phyloP scores from a whole-genome alignment of 805 yeast genomes.

The fission yeast (Schizosaccharomyces pombe) region DNA sequence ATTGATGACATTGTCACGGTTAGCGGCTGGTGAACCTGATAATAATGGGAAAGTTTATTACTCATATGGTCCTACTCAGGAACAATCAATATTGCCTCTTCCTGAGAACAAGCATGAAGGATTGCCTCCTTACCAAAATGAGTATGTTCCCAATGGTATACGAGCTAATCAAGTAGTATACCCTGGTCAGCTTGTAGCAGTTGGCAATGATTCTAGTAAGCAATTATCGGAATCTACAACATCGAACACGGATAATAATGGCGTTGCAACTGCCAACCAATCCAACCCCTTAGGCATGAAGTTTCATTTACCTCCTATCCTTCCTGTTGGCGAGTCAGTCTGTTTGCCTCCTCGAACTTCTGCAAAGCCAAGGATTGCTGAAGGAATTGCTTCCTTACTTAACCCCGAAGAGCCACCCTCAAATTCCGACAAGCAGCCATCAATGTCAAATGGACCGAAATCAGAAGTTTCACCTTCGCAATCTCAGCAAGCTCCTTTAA shows the following conservation, averaged over 20 bases:
- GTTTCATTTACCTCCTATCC: neutral
- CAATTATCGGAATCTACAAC: too few relatives aligned
- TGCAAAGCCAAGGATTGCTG: neutral
- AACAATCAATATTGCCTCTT: neutral
- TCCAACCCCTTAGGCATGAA: neutral
- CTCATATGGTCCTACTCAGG: neutral
- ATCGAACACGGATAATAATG: neutral
- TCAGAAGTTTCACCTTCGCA: neutral
- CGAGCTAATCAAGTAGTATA: too few relatives aligned
- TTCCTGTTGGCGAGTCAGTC: neutral
- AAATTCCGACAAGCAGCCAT: neutral
- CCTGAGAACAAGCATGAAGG: too few relatives aligned
- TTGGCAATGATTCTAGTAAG: too few relatives aligned
- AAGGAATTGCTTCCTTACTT: neutral
- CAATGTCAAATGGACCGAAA: neutral
- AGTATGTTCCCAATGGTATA: too few relatives aligned
- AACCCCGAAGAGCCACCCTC: neutral
- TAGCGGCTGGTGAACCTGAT: constrained; percentile 3
- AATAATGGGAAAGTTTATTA: neutral
- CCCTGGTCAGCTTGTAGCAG: too few relatives aligned
- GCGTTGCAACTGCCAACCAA: neutral
- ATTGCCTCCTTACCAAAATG: too few relatives aligned
- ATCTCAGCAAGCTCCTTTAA: neutral
- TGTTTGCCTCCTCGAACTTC: neutral
- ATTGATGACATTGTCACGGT: neutral